Evolutionary conservation across 2,329 filamentous ascomycete species (phyloP), one percentile per base, ranked within the genome.

Genomic region (Verruconis gallopava): DNA sequence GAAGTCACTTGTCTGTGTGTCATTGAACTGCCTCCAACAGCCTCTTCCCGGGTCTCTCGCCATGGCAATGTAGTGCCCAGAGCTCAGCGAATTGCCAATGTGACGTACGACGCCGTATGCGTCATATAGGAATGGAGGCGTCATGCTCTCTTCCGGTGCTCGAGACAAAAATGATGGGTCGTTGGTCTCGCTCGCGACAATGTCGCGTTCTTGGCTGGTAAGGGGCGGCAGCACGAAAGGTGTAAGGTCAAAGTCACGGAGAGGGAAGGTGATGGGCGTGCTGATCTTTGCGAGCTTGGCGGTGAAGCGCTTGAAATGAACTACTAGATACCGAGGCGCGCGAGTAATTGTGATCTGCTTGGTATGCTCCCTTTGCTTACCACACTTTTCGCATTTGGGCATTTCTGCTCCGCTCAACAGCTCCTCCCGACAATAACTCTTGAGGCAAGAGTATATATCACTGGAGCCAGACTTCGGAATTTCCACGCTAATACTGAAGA

Each of bases 31-130:
- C 21, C 73, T 63, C 76, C 76, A 80, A 46, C 67, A 69, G 19
- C 68, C 66, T 20, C 72, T 64, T 21, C 66, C 58, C 33, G 55
- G 57, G 46, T 70, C 67, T 43, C 62, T 65, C 35, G 64, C 63
- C 20, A 81, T 77, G 3, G 78, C 72, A 41, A 80, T 79, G 58
- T 95, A 95, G 60, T 95, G 88, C 0, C 88, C 88, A 39, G 73
- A 75, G 28, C 75, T 73, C 40, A 82, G 67, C 1, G 70, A 76
- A 1, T 64, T 64, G 17, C 88, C 88, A 3, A 74, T 61, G 57
- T 95, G 88, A 47, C 82, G 71, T 42, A 93, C 75, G 4, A 95
- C 81, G 2, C 79, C 89, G 56, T 93, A 95, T 40, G 83, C 79
- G 54, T 93, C 81, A 59, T 95, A 98, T 4, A 68, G 64, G 54